phyloP scores from a whole-genome alignment of 441 rosid genomes.

The Rhodomyrtus psidioides region DNA sequence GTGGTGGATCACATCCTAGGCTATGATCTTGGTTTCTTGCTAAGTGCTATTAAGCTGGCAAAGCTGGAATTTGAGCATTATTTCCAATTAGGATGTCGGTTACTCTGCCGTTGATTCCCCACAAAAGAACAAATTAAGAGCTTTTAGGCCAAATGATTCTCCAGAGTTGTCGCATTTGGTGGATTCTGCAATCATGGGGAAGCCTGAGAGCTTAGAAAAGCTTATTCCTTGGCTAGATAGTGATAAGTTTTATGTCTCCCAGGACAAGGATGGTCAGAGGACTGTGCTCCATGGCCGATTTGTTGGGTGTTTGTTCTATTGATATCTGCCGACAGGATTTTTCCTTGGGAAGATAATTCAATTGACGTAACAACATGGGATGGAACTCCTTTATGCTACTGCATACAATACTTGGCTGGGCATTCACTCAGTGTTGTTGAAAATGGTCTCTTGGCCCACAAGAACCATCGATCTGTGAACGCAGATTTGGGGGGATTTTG shows the following conservation, averaged over 20 bases:
- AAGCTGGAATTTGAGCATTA: too few species aligned
- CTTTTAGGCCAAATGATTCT: constrained; percentile 83
- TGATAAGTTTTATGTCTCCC: constrained; percentile 69
- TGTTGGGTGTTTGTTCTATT: constrained; percentile 84
- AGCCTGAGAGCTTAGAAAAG: constrained; percentile 83
- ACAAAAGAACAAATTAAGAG: constrained; percentile 55
- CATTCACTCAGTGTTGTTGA: constrained; percentile 84
- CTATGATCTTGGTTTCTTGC: too few species aligned
- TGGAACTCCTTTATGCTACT: constrained; percentile 67
- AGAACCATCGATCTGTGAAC: constrained; percentile 62
- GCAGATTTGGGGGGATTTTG: constrained; percentile 53
- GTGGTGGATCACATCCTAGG: too few species aligned
- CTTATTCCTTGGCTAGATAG: constrained; percentile 89
- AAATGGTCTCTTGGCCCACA: constrained; percentile 62
- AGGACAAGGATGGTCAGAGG: constrained; percentile 94
- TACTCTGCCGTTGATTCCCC: constrained; percentile 65
- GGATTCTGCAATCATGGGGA: constrained; percentile 99
- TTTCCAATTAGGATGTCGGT: background rate
- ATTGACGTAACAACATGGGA: constrained; percentile 51
- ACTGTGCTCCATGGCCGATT: constrained; percentile 91
- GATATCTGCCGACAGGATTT: constrained; percentile 76
- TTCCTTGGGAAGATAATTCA: constrained; percentile 52
- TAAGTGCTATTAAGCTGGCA: too few species aligned
- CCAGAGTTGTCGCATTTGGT: constrained; percentile 96
- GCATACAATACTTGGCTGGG: constrained; percentile 85